These are phyloP conservation scores for Colletotrichum eleusines DNA, from an alignment of 2,329 filamentous ascomycete genomes.

Conservation along the genomic window DNA sequence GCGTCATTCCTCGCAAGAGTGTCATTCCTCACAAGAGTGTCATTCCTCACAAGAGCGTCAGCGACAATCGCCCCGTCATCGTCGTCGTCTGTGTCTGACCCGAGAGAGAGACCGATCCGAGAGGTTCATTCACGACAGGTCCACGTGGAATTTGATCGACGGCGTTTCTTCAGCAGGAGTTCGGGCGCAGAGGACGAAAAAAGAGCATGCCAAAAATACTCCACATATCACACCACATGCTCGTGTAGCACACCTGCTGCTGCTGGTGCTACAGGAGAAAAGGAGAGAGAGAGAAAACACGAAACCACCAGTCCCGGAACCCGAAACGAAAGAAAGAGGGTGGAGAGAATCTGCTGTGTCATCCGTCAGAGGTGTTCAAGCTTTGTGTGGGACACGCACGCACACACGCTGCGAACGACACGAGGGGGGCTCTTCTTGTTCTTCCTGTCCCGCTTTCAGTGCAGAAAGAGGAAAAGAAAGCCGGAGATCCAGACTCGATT, in stretches of 20 bases:
- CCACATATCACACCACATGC: neutral
- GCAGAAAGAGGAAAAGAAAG: neutral
- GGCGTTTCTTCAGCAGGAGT: neutral
- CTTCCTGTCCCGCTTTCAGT: neutral
- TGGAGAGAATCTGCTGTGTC: slow-evolving; percentile 5
- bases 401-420: neutral
- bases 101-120: neutral
- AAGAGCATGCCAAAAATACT: neutral
- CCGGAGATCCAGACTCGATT: slow-evolving; percentile 18
- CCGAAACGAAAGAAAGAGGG: neutral
- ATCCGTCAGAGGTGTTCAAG: neutral
- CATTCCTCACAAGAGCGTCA: neutral
- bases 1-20: neutral
- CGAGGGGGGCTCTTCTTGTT: too few species aligned
- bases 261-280: too few species aligned
- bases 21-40: neutral
- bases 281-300: slow-evolving; percentile 18
- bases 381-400: neutral
- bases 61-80: neutral
- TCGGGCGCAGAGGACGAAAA: neutral
- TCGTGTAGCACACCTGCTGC: neutral
- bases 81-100: neutral
- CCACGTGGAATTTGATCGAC: slow-evolving; percentile 15
- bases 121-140: neutral
- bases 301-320: neutral